Evolutionary conservation across 805 yeast genomes (phyloP).

Genomic region (Candida bentonensis): DNA sequence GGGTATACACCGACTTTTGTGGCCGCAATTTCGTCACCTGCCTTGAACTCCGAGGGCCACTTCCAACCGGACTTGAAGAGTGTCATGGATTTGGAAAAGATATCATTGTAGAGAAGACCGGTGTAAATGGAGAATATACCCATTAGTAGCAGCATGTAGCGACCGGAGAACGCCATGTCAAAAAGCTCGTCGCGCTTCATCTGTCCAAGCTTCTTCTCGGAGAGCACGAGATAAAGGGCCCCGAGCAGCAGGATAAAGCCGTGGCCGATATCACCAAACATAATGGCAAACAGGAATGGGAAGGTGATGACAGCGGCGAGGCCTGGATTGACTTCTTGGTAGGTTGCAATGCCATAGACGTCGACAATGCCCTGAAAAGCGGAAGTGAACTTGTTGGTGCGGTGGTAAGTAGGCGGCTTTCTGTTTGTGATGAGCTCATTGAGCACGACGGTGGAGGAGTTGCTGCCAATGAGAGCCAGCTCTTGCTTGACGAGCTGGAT

Average conservation of each 20-base stretch:
- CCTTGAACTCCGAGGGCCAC: conserved; percentile 55
- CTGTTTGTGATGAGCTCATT: conserved; percentile 57
- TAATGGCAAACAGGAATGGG: conserved; percentile 96
- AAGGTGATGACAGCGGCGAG: conserved; percentile 87
- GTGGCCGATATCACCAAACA: conserved; percentile 98
- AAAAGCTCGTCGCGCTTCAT: conserved; percentile 80
- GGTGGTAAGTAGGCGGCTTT: conserved; percentile 88
- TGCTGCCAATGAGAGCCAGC: conserved; percentile 35
- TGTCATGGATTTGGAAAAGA: conserved; percentile 84
- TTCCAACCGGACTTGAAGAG: conserved; percentile 80
- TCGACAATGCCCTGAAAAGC: conserved; percentile 92
- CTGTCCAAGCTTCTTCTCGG: conserved; percentile 52
- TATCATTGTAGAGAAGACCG: conserved; percentile 85
- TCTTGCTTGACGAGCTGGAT: conserved; percentile 47
- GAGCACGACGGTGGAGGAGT: conserved; percentile 30
- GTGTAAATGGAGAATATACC: conserved; percentile 94
- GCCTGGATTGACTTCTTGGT: conserved; percentile 93
- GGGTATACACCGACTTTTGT: conserved; percentile 49
- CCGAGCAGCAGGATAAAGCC: conserved; percentile 70
- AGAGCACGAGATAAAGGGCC: conserved; percentile 53
- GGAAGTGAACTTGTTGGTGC: conserved; percentile 78
- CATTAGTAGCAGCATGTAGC: conserved; percentile 85
- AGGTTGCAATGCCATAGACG: conserved; percentile 87
- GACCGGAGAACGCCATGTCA: conserved; percentile 90
- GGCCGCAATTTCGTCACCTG: conserved; percentile 58